Base-by-base conservation (phyloP, 441 rosid species). In the Eruca vesicaria region DNA sequence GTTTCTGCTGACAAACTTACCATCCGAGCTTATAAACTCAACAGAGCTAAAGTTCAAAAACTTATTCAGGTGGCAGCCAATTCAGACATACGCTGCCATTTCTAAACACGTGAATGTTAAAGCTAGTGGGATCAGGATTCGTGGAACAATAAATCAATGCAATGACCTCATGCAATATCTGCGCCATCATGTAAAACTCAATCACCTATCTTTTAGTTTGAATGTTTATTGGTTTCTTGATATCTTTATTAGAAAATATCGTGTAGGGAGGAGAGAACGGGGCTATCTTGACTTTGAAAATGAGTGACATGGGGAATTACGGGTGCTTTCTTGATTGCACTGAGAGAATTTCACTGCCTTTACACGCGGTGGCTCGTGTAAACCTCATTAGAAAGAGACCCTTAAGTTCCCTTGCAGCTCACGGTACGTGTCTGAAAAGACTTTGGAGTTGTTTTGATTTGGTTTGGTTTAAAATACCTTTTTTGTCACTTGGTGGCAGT, bases 81-180 rank as follows among this genome's bases (percentile, higher is more conserved):
- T 92, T 76, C 94, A 92, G 79, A 86, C 97, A 19, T 94, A 94
- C 43, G 89, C 93, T 3, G 41, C 92, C 1, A 92, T 94, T 80
- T 90, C 97, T 6, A 86, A 83, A 74, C 94, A 87, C 66, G 90
- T 90, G 69, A 69, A 14, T 68, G 87, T 94, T 16, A 83, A 82
- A 85, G 96, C 94, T 6, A 82, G 74, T 4, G 98, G 98, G 79
- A 63, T 94, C 64, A 86, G 96, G 81, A 85, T 94, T 53, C 87
- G 77, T 35, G 97, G 96, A 64, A 83, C 88, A 14, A 66, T 90
- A n/a, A 74, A 83, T 48, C 90, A 89, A 33, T 94, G 94, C 87
- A 90, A 87, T 64, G 82, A 79, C 68, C 83, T 92, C 20, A 71
- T 94, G 89, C 87, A 89, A 72, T 82, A 88, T 20, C 84, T 90